These are phyloP conservation scores for Pholiota adiposa DNA, from an alignment of 1,284 basidiomycete genomes.

Conservation along the genomic window DNA sequence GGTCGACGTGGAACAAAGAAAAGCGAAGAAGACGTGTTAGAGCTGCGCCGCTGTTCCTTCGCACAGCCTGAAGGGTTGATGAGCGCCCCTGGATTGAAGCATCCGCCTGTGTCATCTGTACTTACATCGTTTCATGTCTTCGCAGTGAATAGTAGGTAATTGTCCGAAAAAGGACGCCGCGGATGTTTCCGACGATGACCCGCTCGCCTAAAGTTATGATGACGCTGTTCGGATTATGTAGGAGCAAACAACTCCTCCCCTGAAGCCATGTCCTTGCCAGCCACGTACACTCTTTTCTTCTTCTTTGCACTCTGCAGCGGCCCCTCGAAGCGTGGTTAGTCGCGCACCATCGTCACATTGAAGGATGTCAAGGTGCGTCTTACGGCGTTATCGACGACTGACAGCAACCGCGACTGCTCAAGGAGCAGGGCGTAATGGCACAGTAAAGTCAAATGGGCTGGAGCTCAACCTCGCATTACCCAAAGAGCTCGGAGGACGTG, in stretches of 20 bases:
- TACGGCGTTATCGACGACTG: neutral
- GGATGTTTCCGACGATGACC: neutral
- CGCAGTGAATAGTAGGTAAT: neutral
- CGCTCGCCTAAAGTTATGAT: neutral
- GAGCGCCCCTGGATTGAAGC: neutral
- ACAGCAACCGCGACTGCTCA: conserved; percentile 55
- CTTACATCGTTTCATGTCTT: neutral
- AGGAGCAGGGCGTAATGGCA: conserved; percentile 57
- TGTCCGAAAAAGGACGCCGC: neutral
- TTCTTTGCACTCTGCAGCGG: conserved; percentile 10
- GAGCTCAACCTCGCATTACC: conserved; percentile 53
- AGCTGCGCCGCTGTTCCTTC: neutral
- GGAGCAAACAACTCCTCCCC: neutral
- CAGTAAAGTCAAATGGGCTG: conserved; percentile 48
- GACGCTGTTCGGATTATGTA: neutral
- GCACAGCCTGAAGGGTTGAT: neutral
- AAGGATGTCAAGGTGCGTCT: conserved; percentile 19
- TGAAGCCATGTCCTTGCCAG: conserved; percentile 20
- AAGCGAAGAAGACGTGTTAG: neutral
- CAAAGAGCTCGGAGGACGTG: conserved; percentile 57
- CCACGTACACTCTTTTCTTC: conserved; percentile 18
- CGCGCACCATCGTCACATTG: conserved; percentile 12
- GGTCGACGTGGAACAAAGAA: neutral
- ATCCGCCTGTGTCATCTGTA: no score
- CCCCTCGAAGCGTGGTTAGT: conserved; percentile 11